Evolutionary conservation across 495 filamentous ascomycete species (phyloP).

Genomic region (Pyronema domesticum): DNA sequence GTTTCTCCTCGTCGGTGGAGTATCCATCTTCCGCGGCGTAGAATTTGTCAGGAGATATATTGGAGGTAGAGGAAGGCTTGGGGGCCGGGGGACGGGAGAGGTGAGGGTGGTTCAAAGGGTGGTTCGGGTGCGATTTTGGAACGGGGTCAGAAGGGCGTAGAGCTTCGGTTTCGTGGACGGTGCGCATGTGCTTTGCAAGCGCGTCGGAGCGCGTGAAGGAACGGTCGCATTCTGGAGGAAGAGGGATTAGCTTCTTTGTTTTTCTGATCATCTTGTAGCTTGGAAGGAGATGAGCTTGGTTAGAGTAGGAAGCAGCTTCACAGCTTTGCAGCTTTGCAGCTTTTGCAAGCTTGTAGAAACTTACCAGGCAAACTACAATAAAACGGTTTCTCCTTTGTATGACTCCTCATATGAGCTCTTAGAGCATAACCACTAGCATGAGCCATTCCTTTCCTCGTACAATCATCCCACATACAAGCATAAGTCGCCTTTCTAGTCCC

Average conservation of each 20-base stretch:
- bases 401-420: conserved; percentile 90
- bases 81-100: conserved; percentile 2
- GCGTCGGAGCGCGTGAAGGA: conserved; percentile 95
- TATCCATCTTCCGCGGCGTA: conserved; percentile 50
- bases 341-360: conserved; percentile 13
- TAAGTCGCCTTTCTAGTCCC: conserved; percentile 60
- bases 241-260: no score
- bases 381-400: conserved; percentile 95
- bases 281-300: neutral
- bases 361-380: conserved; percentile 86
- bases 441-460: conserved; percentile 63
- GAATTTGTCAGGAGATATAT: conserved; percentile 16
- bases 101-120: conserved; percentile 24
- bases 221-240: conserved; percentile 95
- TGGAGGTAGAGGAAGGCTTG: conserved; percentile 4
- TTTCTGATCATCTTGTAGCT: neutral
- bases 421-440: conserved; percentile 92
- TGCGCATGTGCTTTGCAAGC: conserved; percentile 94
- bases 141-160: conserved; percentile 75
- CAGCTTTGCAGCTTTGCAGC: no score
- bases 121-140: conserved; percentile 51
- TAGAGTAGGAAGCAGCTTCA: no score
- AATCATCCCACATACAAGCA: conserved; percentile 88
- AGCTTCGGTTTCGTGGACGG: conserved; percentile 92
- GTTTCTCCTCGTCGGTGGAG: conserved; percentile 45